These are phyloP conservation scores for Knoxia roxburghii DNA, from an alignment of 257 asterid genomes.

Conservation along the genomic window DNA sequence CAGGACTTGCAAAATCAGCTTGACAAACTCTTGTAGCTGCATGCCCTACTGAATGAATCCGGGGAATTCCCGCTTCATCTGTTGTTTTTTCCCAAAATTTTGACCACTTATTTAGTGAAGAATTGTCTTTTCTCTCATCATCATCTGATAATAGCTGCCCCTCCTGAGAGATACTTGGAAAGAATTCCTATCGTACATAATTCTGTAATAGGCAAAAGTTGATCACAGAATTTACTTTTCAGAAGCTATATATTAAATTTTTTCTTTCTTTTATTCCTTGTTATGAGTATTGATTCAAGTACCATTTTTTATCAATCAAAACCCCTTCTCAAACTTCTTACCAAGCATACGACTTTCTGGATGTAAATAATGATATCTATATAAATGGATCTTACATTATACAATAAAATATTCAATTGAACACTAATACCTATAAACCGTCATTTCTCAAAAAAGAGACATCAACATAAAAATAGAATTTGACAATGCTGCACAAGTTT, in stretches of 20 bases:
- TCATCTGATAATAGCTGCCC: not conserved
- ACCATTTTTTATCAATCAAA: too few relatives aligned
- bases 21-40: conserved; percentile 56
- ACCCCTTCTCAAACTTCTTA: too few relatives aligned
- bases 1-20: conserved; percentile 75
- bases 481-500: too few relatives aligned
- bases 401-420: too few relatives aligned
- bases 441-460: too few relatives aligned
- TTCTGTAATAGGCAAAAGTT: not conserved
- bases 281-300: too few relatives aligned
- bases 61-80: not conserved
- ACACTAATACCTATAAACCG: too few relatives aligned
- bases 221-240: not conserved
- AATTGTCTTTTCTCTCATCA: not conserved
- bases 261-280: not conserved
- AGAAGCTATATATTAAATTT: not conserved
- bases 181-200: not conserved
- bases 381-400: too few relatives aligned
- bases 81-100: conserved; percentile 3
- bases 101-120: not conserved
- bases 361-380: too few relatives aligned
- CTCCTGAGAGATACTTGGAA: not conserved
- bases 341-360: too few relatives aligned
- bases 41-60: conserved; percentile 7
- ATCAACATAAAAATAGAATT: too few relatives aligned